These are phyloP conservation scores for Taiozyma sp. DNA, from an alignment of 1,139 yeast genomes.

Conservation along the genomic window DNA sequence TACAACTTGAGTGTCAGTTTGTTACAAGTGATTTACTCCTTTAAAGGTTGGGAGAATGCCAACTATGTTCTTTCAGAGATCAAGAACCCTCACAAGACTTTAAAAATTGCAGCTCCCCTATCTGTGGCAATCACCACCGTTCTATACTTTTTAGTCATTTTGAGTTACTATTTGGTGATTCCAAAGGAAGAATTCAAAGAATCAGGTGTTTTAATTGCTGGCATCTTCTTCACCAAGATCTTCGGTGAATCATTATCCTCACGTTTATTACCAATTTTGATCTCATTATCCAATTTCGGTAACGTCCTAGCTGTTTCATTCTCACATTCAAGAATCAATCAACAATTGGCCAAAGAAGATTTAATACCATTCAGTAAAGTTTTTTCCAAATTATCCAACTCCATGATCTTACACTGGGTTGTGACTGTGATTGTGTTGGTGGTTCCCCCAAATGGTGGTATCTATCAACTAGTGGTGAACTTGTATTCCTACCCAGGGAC, in stretches of 20 bases:
- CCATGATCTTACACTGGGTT: conserved; percentile 41
- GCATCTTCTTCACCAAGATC: conserved; percentile 42
- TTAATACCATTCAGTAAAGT: conserved; percentile 38
- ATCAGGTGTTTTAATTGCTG: conserved; percentile 47
- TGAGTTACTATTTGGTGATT: conserved; percentile 41
- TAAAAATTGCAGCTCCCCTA: conserved; percentile 43
- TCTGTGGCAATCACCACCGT: conserved; percentile 40
- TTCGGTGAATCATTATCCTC: conserved; percentile 40
- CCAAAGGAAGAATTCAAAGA: conserved; percentile 41
- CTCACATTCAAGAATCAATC: conserved; percentile 46
- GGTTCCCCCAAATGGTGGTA: conserved; percentile 42
- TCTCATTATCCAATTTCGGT: conserved; percentile 44
- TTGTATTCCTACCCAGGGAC: conserved; percentile 48
- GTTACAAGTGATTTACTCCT: conserved; percentile 52
- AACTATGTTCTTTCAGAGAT: conserved; percentile 48
- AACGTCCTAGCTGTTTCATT: conserved; percentile 47
- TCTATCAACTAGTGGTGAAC: conserved; percentile 44
- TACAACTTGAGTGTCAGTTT: conserved; percentile 43
- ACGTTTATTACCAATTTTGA: conserved; percentile 38
- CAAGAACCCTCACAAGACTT: conserved; percentile 41
- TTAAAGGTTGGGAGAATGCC: conserved; percentile 58
- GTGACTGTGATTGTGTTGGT: conserved; percentile 40
- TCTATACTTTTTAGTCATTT: conserved; percentile 39
- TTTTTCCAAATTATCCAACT: conserved; percentile 27
- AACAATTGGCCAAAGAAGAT: conserved; percentile 40